Conservation (phyloP, 345 rosid genomes). For the Euphorbia tirucalli region DNA sequence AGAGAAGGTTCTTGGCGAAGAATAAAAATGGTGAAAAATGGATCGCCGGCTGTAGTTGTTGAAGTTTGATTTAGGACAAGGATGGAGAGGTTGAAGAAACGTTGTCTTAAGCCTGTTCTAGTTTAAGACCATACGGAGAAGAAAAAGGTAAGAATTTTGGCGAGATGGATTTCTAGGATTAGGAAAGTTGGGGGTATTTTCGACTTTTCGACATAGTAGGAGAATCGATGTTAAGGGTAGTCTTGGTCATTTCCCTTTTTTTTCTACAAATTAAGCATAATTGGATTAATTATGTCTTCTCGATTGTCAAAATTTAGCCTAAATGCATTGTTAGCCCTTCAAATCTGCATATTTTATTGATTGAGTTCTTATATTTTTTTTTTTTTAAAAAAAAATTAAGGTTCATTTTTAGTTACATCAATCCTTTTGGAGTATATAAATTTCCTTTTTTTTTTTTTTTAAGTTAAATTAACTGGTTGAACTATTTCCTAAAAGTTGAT, state of each 20-base stretch:
- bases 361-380: no score
- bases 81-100: neutral
- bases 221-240: neutral
- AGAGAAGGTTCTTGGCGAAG: slow-evolving; percentile 6
- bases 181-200: neutral
- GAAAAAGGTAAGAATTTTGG: neutral
- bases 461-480: no score
- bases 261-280: neutral
- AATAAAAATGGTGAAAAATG: neutral
- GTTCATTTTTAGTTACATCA: no score
- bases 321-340: no score
- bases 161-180: neutral
- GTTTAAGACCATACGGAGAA: neutral
- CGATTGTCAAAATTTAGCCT: no score
- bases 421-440: no score
- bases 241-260: neutral
- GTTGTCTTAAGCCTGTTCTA: neutral
- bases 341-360: no score
- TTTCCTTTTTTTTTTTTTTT: no score
- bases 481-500: no score
- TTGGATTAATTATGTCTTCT: neutral
- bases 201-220: neutral
- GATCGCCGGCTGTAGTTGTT: neutral
- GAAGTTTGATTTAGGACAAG: neutral
- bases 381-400: no score